These are phyloP conservation scores for Plasmodium knowlesi DNA, from an alignment of 169 alveolate genomes.

Conservation along the genomic window DNA sequence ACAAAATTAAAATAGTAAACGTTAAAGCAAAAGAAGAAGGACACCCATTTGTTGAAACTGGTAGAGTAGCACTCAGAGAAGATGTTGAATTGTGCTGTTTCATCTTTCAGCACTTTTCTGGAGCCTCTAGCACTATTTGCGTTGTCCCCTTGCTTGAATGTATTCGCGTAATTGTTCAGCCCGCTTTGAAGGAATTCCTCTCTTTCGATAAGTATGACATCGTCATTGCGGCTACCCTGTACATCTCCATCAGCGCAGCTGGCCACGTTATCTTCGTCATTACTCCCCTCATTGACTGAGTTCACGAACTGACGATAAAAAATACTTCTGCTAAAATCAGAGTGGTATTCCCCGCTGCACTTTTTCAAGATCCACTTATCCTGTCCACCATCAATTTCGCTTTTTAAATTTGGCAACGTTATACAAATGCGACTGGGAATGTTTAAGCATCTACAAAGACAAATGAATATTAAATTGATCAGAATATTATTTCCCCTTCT, in stretches of 20 bases:
- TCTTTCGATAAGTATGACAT: conserved; percentile 11
- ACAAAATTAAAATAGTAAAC: conserved; percentile 45
- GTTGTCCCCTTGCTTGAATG: background rate
- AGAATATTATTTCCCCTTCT: conserved; percentile 39
- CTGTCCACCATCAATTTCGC: background rate
- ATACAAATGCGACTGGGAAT: conserved; percentile 70
- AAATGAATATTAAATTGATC: conserved; percentile 35
- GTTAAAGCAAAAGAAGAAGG: conserved; percentile 58
- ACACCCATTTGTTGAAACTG: conserved; percentile 70
- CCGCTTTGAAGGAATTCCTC: conserved; percentile 19
- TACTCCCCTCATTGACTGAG: background rate
- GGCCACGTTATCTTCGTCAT: background rate
- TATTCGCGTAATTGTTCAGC: background rate
- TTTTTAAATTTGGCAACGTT: conserved; percentile 24
- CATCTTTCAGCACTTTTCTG: background rate
- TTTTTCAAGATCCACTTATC: conserved; percentile 19
- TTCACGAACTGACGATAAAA: conserved; percentile 26
- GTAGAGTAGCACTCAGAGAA: conserved; percentile 58
- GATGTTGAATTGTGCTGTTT: conserved; percentile 40
- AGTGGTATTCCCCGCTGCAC: conserved; percentile 9
- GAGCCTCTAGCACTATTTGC: background rate
- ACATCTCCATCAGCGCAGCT: background rate
- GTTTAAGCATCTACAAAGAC: conserved; percentile 53
- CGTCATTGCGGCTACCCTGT: background rate
- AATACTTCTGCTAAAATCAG: conserved; percentile 14